Evolutionary conservation across 2,329 filamentous ascomycete species (phyloP), one percentile per base, ranked within the genome.

Genomic region (Hypoxylon sp.): DNA sequence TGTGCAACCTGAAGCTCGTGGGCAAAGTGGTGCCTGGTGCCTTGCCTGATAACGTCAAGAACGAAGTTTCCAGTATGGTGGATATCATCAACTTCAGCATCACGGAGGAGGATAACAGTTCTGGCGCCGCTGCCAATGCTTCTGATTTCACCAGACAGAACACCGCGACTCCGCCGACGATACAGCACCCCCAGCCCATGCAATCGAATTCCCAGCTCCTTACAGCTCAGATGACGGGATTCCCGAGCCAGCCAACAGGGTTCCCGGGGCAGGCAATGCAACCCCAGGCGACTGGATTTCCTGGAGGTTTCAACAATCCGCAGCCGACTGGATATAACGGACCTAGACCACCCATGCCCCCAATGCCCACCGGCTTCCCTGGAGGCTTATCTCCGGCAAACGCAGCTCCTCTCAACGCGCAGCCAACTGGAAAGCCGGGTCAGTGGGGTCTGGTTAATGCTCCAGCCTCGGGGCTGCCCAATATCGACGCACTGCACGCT

Each of bases 381-480:
- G 89, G 89, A 40, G 89, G 90, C n/a, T 83, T 88, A 75, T 75
- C 82, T 45, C 81, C 84, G 2, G 66, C 66, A n/a, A 59, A 73
- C 37, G 74, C 72, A 5, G 81, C 82, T 49, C 85, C 87, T 26
- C 75, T 99, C 62, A 94, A 96, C 68, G 88, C 92, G n/a, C 95
- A 99, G 72, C 95, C 95, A 4, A 99, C 95, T 2, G 95, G 95
- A 9, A 81, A 86, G 29, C 94, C 95, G 4, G 95, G 95, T 11
- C 95, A 98, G 73, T 99, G 95, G 95, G 95, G 95, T n/a, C 85
- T 98, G 51, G 95, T 98, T 26, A 99, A 99, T 74, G 90, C 92
- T 1, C 95, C 95, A 1, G 85, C 93, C 3, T 89, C 87, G 35
- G 95, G 94, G 1, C 78, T 99, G 62, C 95, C 95, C 1, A 97